phyloP scores from a whole-genome alignment of 2,329 filamentous ascomycete genomes.

The Fusarium longipes region DNA sequence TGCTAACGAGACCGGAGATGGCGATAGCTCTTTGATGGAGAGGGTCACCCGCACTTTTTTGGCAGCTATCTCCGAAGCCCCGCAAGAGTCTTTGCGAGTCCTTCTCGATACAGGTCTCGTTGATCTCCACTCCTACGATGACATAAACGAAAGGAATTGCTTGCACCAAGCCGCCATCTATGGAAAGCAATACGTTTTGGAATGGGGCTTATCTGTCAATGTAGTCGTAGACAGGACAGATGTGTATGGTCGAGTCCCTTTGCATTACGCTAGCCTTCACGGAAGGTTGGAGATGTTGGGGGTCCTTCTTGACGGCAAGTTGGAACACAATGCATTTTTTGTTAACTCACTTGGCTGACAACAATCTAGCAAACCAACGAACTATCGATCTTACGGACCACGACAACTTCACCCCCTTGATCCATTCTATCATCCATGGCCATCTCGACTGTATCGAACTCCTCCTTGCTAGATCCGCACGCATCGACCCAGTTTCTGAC shows the following conservation, averaged over 20 bases:
- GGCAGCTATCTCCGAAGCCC: slow-evolving; percentile 86
- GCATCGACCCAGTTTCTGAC: slow-evolving; percentile 86
- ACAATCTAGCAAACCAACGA: slow-evolving; percentile 68
- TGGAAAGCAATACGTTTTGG: slow-evolving; percentile 81
- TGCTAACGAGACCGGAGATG: slow-evolving; percentile 65
- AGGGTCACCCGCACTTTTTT: slow-evolving; percentile 91
- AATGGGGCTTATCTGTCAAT: slow-evolving; percentile 76
- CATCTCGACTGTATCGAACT: slow-evolving; percentile 83
- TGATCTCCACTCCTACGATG: slow-evolving; percentile 92
- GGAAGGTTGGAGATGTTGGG: slow-evolving; percentile 87
- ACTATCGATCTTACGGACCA: slow-evolving; percentile 92
- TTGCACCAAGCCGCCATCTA: slow-evolving; percentile 97
- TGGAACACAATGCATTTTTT: not conserved
- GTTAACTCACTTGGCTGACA: slow-evolving; percentile 19
- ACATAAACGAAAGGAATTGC: slow-evolving; percentile 97
- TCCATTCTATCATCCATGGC: slow-evolving; percentile 92
- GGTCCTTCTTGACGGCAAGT: slow-evolving; percentile 72
- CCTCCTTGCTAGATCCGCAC: slow-evolving; percentile 80
- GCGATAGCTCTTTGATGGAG: slow-evolving; percentile 70
- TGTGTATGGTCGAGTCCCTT: slow-evolving; percentile 91
- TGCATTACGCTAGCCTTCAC: slow-evolving; percentile 97
- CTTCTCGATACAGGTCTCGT: slow-evolving; percentile 85
- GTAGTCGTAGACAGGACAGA: slow-evolving; percentile 86
- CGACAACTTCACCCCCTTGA: slow-evolving; percentile 95
- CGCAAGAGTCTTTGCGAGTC: slow-evolving; percentile 77